Base-by-base conservation (phyloP, 2,329 filamentous ascomycete genomes). In the Fusarium neocosmosporiellum region DNA sequence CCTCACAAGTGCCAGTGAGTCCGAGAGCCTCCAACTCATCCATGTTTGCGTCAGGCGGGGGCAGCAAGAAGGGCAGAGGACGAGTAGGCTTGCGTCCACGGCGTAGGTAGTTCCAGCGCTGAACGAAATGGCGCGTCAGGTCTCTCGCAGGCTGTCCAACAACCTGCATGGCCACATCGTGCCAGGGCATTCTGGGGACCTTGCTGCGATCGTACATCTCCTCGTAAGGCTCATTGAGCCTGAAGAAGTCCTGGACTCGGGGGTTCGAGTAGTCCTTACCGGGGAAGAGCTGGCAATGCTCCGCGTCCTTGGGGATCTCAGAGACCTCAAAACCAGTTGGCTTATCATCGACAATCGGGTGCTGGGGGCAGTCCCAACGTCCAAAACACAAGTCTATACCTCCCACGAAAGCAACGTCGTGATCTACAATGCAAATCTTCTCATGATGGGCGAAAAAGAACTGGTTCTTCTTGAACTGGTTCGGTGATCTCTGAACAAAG, bases 391-490 rank as follows among this genome's bases (percentile, higher is more conserved):
- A 86, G 84, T 99, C 96, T 70, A 99, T 94, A 37, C 96, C 96
- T 68, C 96, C 96, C 57, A 98, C 92, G 81, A 99, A 98, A 13
- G 96, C 96, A 58, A 98, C 91, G 62, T 96, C 96, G 79, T 98
- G 96, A 80, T 99, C 96, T 20, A 99, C 93, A 43, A 99, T 91
- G 78, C 95, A 96, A n/a, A 99, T 89, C 83, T 99, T 99, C 81
- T 99, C 96, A 83, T 99, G 96, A 80, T 99, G 96, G 2, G 96
- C 96, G 87, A 97, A 99, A 86, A 99, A 99, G 85, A 99, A 99
- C 53, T 98, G 97, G 78, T 98, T 98, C 84, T 99, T 97, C 79
- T 97, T 94, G 83, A 98, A 95, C 82, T 99, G 96, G 77, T 99
- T 98, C 0, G 96, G 96, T 4, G 96, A 98, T 77, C 96, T 88